Percentiles rank a stretch among this genome's conserved stretches.
Evolutionary conservation across 176 grass and related monocot species (phyloP).

Genomic region (Bromus sterilis): DNA sequence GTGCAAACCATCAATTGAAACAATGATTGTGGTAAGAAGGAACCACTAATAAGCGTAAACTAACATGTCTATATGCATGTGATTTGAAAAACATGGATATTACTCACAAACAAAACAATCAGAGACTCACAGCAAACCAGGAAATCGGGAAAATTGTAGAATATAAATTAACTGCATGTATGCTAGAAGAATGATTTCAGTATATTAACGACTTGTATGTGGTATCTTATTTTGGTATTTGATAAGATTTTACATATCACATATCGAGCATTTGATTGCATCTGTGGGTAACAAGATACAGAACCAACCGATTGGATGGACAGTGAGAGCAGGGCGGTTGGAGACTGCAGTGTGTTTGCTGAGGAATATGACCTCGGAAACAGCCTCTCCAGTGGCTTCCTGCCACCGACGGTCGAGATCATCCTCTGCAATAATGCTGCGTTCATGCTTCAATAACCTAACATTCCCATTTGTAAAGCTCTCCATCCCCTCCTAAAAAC

Average conservation of each 20-base stretch:
- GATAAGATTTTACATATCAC: not conserved
- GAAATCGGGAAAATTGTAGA: not conserved
- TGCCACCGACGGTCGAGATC: constrained; percentile 58
- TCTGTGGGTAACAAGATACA: not conserved
- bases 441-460: constrained; percentile 58
- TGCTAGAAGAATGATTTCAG: not conserved
- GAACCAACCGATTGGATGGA: constrained; percentile 75
- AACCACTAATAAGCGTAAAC: not conserved
- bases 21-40: not conserved
- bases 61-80: not conserved
- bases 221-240: not conserved
- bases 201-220: not conserved
- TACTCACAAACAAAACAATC: not conserved
- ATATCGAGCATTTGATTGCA: constrained; percentile 3
- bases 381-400: constrained; percentile 49
- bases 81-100: not conserved
- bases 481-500: constrained; percentile 52
- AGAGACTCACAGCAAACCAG: not conserved
- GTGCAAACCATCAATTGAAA: not conserved
- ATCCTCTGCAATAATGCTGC: constrained; percentile 58
- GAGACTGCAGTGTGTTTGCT: constrained; percentile 77
- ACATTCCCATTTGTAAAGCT: constrained; percentile 59
- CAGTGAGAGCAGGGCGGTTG: constrained; percentile 72
- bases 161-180: not conserved
- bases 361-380: constrained; percentile 72